phyloP scores from a whole-genome alignment of 495 filamentous ascomycete genomes.

The Viridothelium virens region DNA sequence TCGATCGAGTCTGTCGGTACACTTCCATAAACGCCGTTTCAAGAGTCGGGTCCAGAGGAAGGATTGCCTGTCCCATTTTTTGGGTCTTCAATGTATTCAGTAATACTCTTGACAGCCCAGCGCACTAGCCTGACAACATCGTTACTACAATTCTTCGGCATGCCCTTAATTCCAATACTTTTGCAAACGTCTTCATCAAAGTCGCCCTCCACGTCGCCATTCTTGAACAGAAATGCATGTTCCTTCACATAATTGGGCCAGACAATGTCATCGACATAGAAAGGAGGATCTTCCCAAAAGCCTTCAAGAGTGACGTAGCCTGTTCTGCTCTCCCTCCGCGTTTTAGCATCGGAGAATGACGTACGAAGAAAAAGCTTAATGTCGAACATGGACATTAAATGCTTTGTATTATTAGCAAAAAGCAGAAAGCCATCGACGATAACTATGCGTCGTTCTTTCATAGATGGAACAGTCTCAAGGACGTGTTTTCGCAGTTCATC shows the following conservation, averaged over 20 bases:
- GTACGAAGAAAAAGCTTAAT: constrained; percentile 68
- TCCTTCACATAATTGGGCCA: constrained; percentile 85
- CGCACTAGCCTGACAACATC: background rate
- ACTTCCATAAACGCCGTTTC: background rate
- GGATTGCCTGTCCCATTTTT: background rate
- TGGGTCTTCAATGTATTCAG: background rate
- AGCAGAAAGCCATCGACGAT: constrained; percentile 81
- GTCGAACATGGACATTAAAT: constrained; percentile 54
- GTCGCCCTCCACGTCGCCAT: constrained; percentile 51
- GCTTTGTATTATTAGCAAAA: constrained; percentile 40
- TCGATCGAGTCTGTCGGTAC: background rate
- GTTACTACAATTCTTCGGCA: constrained; percentile 24
- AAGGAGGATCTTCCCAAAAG: constrained; percentile 89
- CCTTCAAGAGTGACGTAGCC: constrained; percentile 83
- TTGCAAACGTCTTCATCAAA: constrained; percentile 40
- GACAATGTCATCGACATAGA: constrained; percentile 89
- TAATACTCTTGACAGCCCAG: background rate
- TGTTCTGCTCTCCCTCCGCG: constrained; percentile 59
- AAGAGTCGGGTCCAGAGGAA: background rate
- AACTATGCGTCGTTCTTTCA: background rate
- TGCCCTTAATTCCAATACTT: constrained; percentile 39
- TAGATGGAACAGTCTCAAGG: constrained; percentile 39
- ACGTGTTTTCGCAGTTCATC: constrained; percentile 23
- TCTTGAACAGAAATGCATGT: constrained; percentile 67
- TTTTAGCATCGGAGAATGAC: constrained; percentile 50